A percentile compares a stretch with the other conserved stretches of the same genome.
phyloP scores from a whole-genome alignment of 805 yeast species.

The Starmerella etchellsii region DNA sequence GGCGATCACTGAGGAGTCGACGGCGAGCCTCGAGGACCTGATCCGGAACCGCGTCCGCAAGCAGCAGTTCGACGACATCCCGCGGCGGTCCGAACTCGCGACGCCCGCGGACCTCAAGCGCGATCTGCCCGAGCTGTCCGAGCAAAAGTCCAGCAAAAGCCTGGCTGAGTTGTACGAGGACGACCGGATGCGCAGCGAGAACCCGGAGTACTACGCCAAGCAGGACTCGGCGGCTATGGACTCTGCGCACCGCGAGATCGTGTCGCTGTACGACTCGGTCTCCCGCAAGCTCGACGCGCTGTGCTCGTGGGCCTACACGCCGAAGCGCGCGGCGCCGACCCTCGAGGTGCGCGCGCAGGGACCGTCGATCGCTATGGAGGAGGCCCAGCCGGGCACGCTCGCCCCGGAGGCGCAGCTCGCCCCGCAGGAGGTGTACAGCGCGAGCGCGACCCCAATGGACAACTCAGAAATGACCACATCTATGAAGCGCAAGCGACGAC shows the following conservation, averaged over 20 bases:
- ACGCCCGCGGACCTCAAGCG: constrained; percentile 1
- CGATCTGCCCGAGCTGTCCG: constrained; percentile 54
- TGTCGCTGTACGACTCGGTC: constrained; percentile 47
- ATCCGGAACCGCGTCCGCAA: constrained; percentile 69
- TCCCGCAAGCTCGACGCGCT: constrained; percentile 70
- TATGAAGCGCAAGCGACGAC: constrained; percentile 54
- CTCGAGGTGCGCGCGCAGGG: constrained; percentile 72
- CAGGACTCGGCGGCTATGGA: constrained; percentile 51
- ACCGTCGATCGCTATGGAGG: constrained; percentile 82
- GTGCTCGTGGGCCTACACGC: constrained; percentile 89
- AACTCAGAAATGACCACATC: constrained; percentile 18
- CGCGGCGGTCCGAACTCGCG: constrained; percentile 44
- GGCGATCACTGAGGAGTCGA: constrained; percentile 75
- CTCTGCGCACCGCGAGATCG: constrained; percentile 66
- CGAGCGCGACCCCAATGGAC: constrained; percentile 16
- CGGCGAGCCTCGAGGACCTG: constrained; percentile 78
- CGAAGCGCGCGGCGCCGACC: constrained; percentile 72
- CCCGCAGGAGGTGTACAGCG: constrained; percentile 77
- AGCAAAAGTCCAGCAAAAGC: constrained; percentile 72
- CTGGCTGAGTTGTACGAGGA: constrained; percentile 88
- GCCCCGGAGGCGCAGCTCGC: constrained; percentile 67
- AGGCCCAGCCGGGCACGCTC: constrained; percentile 82
- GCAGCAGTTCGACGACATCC: constrained; percentile 70
- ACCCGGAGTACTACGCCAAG: constrained; percentile 33
- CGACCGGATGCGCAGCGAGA: constrained; percentile 38